Evolutionary conservation across 208 protist species (phyloP).

Genomic region (Leishmania aethiopica): DNA sequence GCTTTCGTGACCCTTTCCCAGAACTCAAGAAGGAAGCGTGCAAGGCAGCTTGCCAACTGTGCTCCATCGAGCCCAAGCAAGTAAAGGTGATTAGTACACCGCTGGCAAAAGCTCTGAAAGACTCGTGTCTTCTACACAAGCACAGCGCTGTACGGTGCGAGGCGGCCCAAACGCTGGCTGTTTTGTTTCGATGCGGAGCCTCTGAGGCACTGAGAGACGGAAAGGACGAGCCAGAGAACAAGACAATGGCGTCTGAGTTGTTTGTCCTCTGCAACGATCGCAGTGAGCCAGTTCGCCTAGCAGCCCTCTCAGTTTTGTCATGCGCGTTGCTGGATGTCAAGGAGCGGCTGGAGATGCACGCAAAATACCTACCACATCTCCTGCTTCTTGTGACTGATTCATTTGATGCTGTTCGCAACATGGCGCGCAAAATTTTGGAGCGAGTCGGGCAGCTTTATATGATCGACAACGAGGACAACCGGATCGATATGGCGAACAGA

Average conservation of each 20-base stretch:
- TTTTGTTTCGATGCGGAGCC: conserved; percentile 73
- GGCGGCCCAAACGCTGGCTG: conserved; percentile 57
- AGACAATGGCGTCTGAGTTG: conserved; percentile 55
- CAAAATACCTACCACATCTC: conserved; percentile 78
- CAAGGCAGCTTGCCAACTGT: conserved; percentile 64
- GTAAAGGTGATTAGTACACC: conserved; percentile 66
- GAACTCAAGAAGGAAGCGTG: conserved; percentile 89
- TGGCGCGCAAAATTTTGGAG: conserved; percentile 53
- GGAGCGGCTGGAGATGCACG: conserved; percentile 83
- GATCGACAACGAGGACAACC: conserved; percentile 91
- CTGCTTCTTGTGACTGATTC: conserved; percentile 77
- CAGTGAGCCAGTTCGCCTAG: conserved; percentile 69
- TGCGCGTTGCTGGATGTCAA: conserved; percentile 74
- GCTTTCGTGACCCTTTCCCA: conserved; percentile 76
- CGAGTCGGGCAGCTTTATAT: conserved; percentile 77
- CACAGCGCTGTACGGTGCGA: conserved; percentile 80
- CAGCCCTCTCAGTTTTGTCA: conserved; percentile 60
- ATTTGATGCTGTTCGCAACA: conserved; percentile 55
- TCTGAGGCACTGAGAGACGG: conserved; percentile 64
- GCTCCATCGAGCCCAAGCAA: conserved; percentile 75
- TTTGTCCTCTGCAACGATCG: conserved; percentile 88
- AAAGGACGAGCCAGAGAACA: conserved; percentile 72
- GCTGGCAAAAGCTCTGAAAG: conserved; percentile 73
- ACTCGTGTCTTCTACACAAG: conserved; percentile 79
- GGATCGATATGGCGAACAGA: conserved; percentile 77